Conservation (phyloP, 805 yeast genomes). For the Martiniozyma abietophila region DNA sequence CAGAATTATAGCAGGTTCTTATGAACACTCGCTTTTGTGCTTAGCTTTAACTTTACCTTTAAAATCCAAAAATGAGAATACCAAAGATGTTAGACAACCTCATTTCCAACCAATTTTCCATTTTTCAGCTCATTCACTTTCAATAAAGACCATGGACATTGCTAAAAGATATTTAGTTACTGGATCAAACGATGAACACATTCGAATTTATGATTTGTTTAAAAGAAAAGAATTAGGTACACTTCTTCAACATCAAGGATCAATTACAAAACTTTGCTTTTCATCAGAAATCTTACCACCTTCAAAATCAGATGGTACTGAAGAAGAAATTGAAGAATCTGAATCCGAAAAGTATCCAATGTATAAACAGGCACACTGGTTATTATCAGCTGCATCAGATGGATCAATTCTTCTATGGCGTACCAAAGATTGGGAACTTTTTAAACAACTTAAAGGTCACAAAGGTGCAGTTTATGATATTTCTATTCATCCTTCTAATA, state of each 20-base stretch:
- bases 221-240: constrained; percentile 92
- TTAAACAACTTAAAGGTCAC: constrained; percentile 86
- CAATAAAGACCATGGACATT: constrained; percentile 76
- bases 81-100: constrained; percentile 34
- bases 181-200: constrained; percentile 94
- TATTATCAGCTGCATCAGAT: constrained; percentile 83
- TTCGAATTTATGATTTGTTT: constrained; percentile 87
- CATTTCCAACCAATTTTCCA: constrained; percentile 91
- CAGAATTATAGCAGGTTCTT: constrained; percentile 87
- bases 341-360: constrained; percentile 11
- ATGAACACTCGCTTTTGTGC: constrained; percentile 87
- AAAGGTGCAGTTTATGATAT: constrained; percentile 73
- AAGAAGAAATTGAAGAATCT: constrained; percentile 9
- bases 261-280: constrained; percentile 70
- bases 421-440: constrained; percentile 92
- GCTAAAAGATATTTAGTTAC: constrained; percentile 82
- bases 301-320: constrained; percentile 12
- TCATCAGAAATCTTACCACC: constrained; percentile 36
- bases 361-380: constrained; percentile 69
- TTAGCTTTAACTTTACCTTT: constrained; percentile 57
- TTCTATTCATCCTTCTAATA: constrained; percentile 83
- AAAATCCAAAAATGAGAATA: constrained; percentile 8
- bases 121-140: constrained; percentile 86
- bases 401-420: constrained; percentile 89
- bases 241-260: constrained; percentile 77